Evolutionary conservation across 768 basidiomycete genomes (phyloP), one percentile per base, ranked within the genome.

Genomic region (Suillus paluster): DNA sequence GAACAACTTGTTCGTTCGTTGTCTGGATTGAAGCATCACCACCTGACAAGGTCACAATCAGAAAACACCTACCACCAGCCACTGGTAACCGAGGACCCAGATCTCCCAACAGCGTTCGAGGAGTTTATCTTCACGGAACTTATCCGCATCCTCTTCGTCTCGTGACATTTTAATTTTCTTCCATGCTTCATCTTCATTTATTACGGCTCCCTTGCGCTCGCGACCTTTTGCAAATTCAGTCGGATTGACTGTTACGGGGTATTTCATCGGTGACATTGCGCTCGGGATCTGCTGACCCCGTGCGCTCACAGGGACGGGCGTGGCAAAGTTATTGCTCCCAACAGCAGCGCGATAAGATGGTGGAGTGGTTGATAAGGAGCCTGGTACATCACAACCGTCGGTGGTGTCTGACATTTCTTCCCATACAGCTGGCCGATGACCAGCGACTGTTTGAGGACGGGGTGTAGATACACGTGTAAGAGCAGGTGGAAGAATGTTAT

Each of bases 171-270:
- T 81, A 38, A 92, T 86, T 64, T 87, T 91, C 66, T 87, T 86
- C 90, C 91, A 94, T 0, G 88, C 88, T 61, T 91, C 88, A 59
- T 89, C 85, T 69, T 89, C 85, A 67, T 90, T 86, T 21, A 86
- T 73, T n/a, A 80, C 76, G 65, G 79, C 84, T 14, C 79, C 81
- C 65, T 76, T 82, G 30, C 80, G 79, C 64, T 79, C 81, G 53
- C 80, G 72, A 23, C 67, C 60, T 63, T 67, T 68, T 27, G 54
- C 7, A 25, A 25, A 27, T 38, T 55, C 54, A 10, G 23, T 41
- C 53, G 65, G 63, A 59, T 63, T 39, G 58, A 64, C 33, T 48
- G 58, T 45, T 50, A 66, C 74, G 50, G 70, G 67, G 45, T 69
- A 61, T 71, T 75, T 74, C 59, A 70, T 71, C 60, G 75, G 75